Percentiles rank a stretch among this genome's conserved stretches.
Evolutionary conservation across 2,329 filamentous ascomycete species (phyloP).

Genomic region (Remersonia thermophila): DNA sequence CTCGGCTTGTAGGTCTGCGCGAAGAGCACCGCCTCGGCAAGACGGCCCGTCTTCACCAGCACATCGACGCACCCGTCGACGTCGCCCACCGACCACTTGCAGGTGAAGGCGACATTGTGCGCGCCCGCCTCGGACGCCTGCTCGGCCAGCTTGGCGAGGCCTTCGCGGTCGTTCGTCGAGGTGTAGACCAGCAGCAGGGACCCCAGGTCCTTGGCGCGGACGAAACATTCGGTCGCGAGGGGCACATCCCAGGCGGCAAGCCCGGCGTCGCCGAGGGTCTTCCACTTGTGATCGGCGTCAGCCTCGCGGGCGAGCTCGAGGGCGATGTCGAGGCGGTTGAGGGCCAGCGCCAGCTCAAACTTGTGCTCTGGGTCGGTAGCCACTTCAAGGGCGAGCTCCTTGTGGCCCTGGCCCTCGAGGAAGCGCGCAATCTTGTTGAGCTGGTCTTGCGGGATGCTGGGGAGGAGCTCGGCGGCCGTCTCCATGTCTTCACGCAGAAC

Average conservation of each 20-base stretch:
- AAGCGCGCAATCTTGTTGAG: conserved; percentile 98
- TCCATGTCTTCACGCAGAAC: conserved; percentile 92
- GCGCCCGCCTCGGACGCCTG: conserved; percentile 66
- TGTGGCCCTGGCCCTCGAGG: conserved; percentile 92
- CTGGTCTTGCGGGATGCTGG: conserved; percentile 77
- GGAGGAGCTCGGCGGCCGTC: conserved; percentile 71
- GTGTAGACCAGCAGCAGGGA: conserved; percentile 81
- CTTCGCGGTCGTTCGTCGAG: conserved; percentile 66
- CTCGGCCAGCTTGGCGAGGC: conserved; percentile 57
- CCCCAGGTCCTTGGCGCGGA: conserved; percentile 78
- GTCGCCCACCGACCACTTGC: conserved; percentile 77
- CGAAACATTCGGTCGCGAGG: conserved; percentile 87
- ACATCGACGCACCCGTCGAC: conserved; percentile 70
- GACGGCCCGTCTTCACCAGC: conserved; percentile 63
- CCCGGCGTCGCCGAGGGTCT: conserved; percentile 87
- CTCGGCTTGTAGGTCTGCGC: conserved; percentile 93
- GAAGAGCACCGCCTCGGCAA: conserved; percentile 81
- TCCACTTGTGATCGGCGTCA: conserved; percentile 95
- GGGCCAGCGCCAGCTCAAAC: conserved; percentile 76
- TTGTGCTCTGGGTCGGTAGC: conserved; percentile 93
- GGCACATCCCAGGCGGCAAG: conserved; percentile 75
- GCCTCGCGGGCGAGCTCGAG: conserved; percentile 71
- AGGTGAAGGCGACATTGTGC: conserved; percentile 89
- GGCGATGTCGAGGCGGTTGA: conserved; percentile 76
- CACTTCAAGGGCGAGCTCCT: conserved; percentile 87